Base-by-base conservation (phyloP, 1,284 basidiomycete genomes). In the Sporisorium exsertum region DNA sequence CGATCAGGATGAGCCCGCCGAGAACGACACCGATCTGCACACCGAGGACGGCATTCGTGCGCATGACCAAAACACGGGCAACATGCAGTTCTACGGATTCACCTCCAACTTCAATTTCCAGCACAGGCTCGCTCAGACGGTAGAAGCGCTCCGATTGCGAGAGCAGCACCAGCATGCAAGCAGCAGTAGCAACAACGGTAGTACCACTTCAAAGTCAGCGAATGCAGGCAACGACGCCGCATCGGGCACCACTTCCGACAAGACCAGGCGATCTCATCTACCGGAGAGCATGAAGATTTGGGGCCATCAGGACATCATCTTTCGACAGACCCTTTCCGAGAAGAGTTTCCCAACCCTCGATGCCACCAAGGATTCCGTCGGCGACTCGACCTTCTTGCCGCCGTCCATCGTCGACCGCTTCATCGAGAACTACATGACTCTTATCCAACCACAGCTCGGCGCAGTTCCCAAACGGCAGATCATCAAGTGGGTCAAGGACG, bases 51-150 rank as follows among this genome's bases (percentile, higher is more conserved):
- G 73, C 53, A 72, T 76, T 16, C 69, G 73, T n/a, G 73, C 73
- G 2, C 73, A 76, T 47, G 73, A 76, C 32, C 64, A 72, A 43
- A 66, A 65, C 24, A 76, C 73, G 37, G 73, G 73, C 51, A 76
- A 72, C 52, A 72, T 72, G 69, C 73, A 76, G 40, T 76, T 76
- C 61, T 76, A 72, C 55, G 73, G 73, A 24, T 76, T 76, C 64
- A 76, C 73, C 13, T 77, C 74, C 54, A 77, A 72, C 54, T 77
- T 77, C 35, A 77, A 77, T 56, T 72, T 77, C 32, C 74, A 77
- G 54, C 74, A 77, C 52, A 55, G 74, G 1, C 63, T 77, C n/a
- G 57, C 63, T 3, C 70, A 77, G 53, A 72, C 70, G 18, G 64
- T 77, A 12, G 69, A 77, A 20, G 69, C 74, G 8, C 54, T 77